Evolutionary conservation across 176 grass and related monocot species (phyloP).

Genomic region (Thinopyrum elongatum): DNA sequence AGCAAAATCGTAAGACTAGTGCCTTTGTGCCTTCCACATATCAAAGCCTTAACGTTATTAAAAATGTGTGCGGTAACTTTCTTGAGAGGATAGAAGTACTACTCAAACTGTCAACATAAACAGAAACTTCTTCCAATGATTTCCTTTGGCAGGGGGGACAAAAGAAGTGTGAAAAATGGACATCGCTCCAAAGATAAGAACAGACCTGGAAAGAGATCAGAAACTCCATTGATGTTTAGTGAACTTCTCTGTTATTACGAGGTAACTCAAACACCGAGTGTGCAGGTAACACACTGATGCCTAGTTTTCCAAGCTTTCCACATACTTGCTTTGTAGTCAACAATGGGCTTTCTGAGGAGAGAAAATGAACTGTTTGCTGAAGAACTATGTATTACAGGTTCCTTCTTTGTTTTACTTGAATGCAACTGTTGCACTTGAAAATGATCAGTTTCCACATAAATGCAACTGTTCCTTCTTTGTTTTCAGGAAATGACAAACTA

Average conservation of each 20-base stretch:
- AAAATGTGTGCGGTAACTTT: neutral
- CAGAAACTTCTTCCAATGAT: conserved; percentile 17
- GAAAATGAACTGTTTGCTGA: conserved; percentile 13
- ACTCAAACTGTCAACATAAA: conserved; percentile 3
- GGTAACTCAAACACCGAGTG: conserved; percentile 35
- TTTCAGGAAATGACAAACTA: neutral
- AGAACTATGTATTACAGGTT: conserved; percentile 1
- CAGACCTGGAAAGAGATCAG: conserved; percentile 40
- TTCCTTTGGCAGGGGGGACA: neutral
- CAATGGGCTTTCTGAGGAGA: conserved; percentile 36
- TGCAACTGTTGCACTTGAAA: no score
- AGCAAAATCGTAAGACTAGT: conserved; percentile 8
- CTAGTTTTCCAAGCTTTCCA: conserved; percentile 47
- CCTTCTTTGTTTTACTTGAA: no score
- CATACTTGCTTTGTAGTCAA: conserved; percentile 41
- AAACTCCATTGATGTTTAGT: conserved; percentile 34
- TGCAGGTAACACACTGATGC: conserved; percentile 38
- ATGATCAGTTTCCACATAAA: no score
- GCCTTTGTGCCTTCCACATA: neutral
- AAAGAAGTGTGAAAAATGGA: neutral
- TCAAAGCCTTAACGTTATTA: neutral
- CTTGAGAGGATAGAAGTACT: neutral
- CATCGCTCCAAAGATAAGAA: neutral
- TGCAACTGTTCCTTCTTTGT: no score
- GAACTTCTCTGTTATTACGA: conserved; percentile 25